These are phyloP conservation scores for Triticum turgidum DNA, from an alignment of 176 grass and related monocot genomes.

Conservation along the genomic window DNA sequence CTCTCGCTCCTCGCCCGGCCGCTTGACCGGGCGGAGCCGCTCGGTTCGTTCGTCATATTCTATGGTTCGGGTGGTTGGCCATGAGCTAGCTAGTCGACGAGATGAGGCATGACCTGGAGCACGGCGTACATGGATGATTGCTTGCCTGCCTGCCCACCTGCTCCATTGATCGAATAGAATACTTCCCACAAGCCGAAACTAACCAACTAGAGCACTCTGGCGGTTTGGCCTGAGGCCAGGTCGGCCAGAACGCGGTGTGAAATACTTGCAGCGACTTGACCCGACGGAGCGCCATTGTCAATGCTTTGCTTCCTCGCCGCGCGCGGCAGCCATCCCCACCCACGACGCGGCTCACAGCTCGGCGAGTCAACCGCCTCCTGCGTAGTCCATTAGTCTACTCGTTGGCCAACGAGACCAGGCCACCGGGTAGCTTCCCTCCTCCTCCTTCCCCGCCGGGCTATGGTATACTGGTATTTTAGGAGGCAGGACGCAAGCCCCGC, in stretches of 20 bases:
- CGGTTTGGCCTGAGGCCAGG: not conserved
- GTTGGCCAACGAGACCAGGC: too few relatives aligned
- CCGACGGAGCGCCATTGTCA: not conserved
- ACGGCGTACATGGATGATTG: not conserved
- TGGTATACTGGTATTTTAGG: too few relatives aligned
- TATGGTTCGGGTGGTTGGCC: not conserved
- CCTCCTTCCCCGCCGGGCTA: too few relatives aligned
- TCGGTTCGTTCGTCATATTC: not conserved
- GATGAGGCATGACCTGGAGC: not conserved
- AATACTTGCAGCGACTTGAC: not conserved
- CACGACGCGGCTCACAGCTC: too few relatives aligned
- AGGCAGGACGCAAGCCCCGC: too few relatives aligned
- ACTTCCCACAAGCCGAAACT: not conserved
- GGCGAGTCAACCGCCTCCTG: too few relatives aligned
- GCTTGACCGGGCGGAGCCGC: not conserved
- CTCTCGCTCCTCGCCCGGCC: not conserved
- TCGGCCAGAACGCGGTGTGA: not conserved
- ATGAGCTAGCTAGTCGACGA: not conserved
- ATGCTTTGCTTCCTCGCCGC: not conserved
- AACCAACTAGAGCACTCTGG: not conserved
- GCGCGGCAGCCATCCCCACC: too few relatives aligned
- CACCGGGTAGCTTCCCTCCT: too few relatives aligned
- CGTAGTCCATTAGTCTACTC: too few relatives aligned
- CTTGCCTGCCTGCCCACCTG: not conserved
- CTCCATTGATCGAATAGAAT: not conserved